Evolutionary conservation across 2,329 filamentous ascomycete species (phyloP), one percentile per base, ranked within the genome.

Genomic region (Botrytis squamosa): DNA sequence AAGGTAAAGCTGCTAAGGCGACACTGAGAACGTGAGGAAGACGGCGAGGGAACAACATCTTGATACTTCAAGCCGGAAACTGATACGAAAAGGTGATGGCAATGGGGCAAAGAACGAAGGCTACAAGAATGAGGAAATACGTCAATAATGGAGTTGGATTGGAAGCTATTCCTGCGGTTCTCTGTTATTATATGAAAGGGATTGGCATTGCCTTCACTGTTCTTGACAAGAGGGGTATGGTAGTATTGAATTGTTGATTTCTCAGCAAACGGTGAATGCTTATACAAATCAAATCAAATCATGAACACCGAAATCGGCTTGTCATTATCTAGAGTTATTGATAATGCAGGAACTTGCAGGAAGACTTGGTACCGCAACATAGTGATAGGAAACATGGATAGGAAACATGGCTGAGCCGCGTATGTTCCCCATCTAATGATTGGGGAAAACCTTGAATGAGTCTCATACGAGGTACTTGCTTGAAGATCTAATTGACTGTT

Each of bases 1-100:
- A 33, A 25, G 66, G 66, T 38, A 69, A 57, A 22, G 63, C 36
- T 38, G 70, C 70, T 12, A 72, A 55, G 38, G 60, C 62, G 16
- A 72, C 40, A 38, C 63, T 42, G 57, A 67, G 49, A 29, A 40
- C 49, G 20, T 42, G 49, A 67, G 62, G 29, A 46, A 55, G 60
- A 40, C 29, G 60, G 33, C 29, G 18, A 49, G 49, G 18, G 49
- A 59, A 42, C 49, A 59, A 67, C 70, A 72, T 72, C 8, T 42
- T 67, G 36, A 33, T 20, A 67, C 16, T 55, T 67, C 22, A 42
- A 57, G 29, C 8, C 36, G 16, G n/a, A 29, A 9, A 33, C 4
- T 36, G n/a, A 55, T 18, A n/a, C 38, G 5, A 33, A 44, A 64
- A 63, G 44, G n/a, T 14, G 36, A 55, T n/a, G 22, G 2, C 38